A percentile compares a stretch with the other conserved stretches of the same genome.
Evolutionary conservation across 352 stramenopile species (phyloP).

Genomic region (Phytophthora ramorum): DNA sequence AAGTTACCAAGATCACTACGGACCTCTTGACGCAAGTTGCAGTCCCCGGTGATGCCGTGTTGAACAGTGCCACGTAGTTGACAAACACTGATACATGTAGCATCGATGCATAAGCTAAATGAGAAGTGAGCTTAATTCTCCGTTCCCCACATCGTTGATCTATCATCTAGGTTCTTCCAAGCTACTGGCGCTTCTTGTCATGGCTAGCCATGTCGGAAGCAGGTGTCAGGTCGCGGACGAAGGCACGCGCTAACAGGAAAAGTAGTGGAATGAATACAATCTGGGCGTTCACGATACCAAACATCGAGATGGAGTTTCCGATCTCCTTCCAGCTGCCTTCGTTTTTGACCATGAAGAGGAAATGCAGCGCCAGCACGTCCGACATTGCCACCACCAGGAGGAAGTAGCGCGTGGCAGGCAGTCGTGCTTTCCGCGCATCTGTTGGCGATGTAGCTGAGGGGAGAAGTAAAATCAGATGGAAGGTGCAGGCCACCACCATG

Average conservation of each 20-base stretch:
- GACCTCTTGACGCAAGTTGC: no score
- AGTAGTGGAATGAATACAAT: constrained; percentile 86
- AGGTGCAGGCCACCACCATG: constrained; percentile 72
- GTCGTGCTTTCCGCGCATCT: constrained; percentile 9
- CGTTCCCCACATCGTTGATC: neutral
- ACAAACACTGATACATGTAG: no score
- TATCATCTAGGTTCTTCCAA: constrained; percentile 3
- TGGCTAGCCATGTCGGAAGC: neutral
- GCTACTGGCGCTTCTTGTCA: constrained; percentile 28
- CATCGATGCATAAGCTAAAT: no score
- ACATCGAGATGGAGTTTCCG: constrained; percentile 89
- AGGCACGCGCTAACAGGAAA: constrained; percentile 56
- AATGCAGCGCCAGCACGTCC: constrained; percentile 81
- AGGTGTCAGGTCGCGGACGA: constrained; percentile 35
- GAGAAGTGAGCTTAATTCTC: no score
- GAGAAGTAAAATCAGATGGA: constrained; percentile 60
- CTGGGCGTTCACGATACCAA: constrained; percentile 84
- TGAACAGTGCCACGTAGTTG: no score
- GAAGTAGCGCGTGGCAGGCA: constrained; percentile 63
- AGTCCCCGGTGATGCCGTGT: no score
- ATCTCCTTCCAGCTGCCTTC: constrained; percentile 91
- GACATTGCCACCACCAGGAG: constrained; percentile 83
- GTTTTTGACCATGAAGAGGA: constrained; percentile 85
- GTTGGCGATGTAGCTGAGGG: constrained; percentile 16
- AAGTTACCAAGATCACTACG: no score